Base-by-base conservation (phyloP, 202 grass and related monocot species). In the Panicum hallii region DNA sequence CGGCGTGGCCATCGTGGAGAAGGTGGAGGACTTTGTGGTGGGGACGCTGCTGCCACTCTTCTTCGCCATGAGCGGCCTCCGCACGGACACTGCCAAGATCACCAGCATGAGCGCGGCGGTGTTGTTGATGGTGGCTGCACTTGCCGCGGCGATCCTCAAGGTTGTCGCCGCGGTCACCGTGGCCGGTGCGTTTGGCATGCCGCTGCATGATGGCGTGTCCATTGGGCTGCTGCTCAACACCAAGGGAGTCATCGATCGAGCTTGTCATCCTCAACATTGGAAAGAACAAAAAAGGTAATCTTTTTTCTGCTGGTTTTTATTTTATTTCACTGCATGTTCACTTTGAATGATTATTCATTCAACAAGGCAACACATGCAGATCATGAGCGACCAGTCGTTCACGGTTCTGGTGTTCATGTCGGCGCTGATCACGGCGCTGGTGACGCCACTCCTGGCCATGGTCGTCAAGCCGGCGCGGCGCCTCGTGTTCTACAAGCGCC, bases 141-240 rank as follows among this genome's bases (percentile, higher is more conserved):
- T 93, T 0, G 22, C 44, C 0, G 72, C 90, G 0, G 79, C 81
- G 2, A n/a, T 45, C 32, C 30, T 91, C 14, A 97, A 94, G 82
- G 81, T 94, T 0, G 55, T 32, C 4, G 79, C 77, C 1, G 79
- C 84, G 0, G 50, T 90, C 0, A 65, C 82, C 22, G 57, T 91
- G 23, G 90, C 95, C 1, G 90, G 65, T 0, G 67, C 48, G 45
- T 88, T 86, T 23, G 87, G 78, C 52, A 95, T 94, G 90, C 79
- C 91, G 2, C 43, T 90, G 11, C 75, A 88, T 2, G 95, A 97
- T 19, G 92, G 92, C 40, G 16, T 85, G 1, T 91, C 92, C 30
- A 88, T 98, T 2, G 92, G 92, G 5, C 75, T 95, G 36, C 89
- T 95, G 12, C 92, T 95, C 82, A 98, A 98, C 79, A 87, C 85